These are phyloP conservation scores for Colletotrichum costaricense DNA, from an alignment of 2,329 filamentous ascomycete species.

Conservation along the genomic window DNA sequence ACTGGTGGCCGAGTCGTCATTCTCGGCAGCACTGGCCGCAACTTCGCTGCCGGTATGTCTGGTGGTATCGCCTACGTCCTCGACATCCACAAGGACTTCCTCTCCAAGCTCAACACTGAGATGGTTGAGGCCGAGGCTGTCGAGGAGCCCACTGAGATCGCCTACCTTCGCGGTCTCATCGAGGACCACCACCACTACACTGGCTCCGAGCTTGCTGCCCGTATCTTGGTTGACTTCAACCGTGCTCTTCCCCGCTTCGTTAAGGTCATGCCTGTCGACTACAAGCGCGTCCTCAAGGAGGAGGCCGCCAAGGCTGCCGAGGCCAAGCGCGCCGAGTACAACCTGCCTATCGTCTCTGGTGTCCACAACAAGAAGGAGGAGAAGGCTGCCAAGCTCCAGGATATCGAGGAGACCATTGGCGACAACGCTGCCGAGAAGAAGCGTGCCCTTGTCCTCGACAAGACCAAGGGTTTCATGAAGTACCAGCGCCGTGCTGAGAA, in stretches of 20 bases:
- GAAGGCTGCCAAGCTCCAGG: conserved; percentile 76
- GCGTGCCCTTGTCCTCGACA: conserved; percentile 91
- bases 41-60: conserved; percentile 98
- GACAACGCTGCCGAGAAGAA: conserved; percentile 91
- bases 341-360: conserved; percentile 80
- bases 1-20: conserved; percentile 92
- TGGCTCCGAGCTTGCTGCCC: conserved; percentile 92
- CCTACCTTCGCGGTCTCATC: conserved; percentile 88
- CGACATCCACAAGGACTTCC: conserved; percentile 89
- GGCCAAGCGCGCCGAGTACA: conserved; percentile 85
- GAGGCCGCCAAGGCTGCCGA: conserved; percentile 87
- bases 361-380: conserved; percentile 73
- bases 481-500: conserved; percentile 94
- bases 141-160: conserved; percentile 88
- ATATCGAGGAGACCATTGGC: conserved; percentile 92
- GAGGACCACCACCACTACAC: conserved; percentile 99
- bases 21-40: conserved; percentile 89
- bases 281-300: conserved; percentile 91
- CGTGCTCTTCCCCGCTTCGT: conserved; percentile 90
- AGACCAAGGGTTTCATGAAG: conserved; percentile 98
- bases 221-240: conserved; percentile 95
- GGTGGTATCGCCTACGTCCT: conserved; percentile 96
- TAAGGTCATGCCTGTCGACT: conserved; percentile 94
- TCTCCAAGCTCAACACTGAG: conserved; percentile 94
- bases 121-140: conserved; percentile 93